phyloP scores from a whole-genome alignment of 257 asterid species.

The Nicotiana attenuata region DNA sequence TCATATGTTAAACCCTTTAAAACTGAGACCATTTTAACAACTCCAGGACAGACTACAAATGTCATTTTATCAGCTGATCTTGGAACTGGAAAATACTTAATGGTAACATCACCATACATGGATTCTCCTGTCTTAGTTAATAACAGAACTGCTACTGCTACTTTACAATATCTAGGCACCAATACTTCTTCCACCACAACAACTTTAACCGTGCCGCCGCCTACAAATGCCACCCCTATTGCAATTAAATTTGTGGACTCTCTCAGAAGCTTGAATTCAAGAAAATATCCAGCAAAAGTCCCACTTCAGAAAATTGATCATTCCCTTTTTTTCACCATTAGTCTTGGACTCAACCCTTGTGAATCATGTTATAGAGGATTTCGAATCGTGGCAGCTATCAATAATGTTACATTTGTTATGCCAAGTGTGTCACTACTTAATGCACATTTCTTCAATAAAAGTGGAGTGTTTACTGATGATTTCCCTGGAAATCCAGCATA shows the following conservation, averaged over 20 bases:
- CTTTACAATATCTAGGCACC: conserved; percentile 39
- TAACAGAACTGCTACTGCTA: conserved; percentile 44
- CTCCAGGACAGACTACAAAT: conserved; percentile 55
- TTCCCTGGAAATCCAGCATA: conserved; percentile 43
- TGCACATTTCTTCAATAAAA: conserved; percentile 47
- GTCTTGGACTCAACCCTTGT: conserved; percentile 48
- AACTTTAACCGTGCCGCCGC: conserved; percentile 28
- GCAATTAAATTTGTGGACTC: conserved; percentile 33
- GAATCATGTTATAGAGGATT: conserved; percentile 24
- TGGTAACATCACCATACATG: conserved; percentile 47
- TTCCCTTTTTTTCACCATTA: conserved; percentile 42
- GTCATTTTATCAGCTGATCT: conserved; percentile 32
- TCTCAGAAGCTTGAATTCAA: conserved; percentile 43
- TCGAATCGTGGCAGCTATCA: conserved; percentile 43
- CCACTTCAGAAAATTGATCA: conserved; percentile 40
- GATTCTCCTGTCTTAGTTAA: conserved; percentile 38
- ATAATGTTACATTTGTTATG: conserved; percentile 50
- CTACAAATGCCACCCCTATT: conserved; percentile 38
- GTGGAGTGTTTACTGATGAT: conserved; percentile 52
- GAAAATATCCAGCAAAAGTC: conserved; percentile 31
- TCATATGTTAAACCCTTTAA: conserved; percentile 31
- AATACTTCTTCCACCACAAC: conserved; percentile 25
- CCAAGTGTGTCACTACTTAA: conserved; percentile 40
- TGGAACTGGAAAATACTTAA: conserved; percentile 26
- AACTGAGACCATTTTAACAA: conserved; percentile 29